Base-by-base conservation (phyloP, 306 rosid species). In the Vigna unguiculata region DNA sequence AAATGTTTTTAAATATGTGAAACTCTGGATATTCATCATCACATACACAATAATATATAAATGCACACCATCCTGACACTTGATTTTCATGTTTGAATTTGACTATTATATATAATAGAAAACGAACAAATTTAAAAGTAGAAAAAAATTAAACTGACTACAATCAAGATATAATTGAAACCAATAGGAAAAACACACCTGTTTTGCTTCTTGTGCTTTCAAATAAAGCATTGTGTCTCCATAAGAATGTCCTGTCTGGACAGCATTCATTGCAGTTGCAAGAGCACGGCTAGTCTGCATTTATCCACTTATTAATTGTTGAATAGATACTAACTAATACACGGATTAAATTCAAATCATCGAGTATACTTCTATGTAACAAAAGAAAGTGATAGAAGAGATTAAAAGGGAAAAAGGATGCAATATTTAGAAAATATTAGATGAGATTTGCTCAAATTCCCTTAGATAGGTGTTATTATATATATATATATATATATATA, bases 181-280 rank as follows among this genome's bases (percentile, higher is more conserved):
- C 45, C 9, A 74, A 69, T 47, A 60, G 76, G 60, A 85, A 41
- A 10, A 55, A 70, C 74, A 63, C 86, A 96, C 99, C 91, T 82
- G 93, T 73, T 91, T 88, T 6, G 89, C 85, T 78, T 91, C 80
- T 16, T 74, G 64, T 66, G 96, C 99, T 79, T 91, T 92, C 77
- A 28, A 67, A 25, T 84, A 82, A 77, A 96, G 98, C 93, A 91
- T 96, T 43, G 86, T 54, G 66, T 96, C 99, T 70, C 97, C 99
- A 83, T 84, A 92, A 48, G 98, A 80, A 85, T 96, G 97, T 82
- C 87, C 88, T 40, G 99, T 96, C 65, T 88, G 98, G 51, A 87
- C 87, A 81, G 78, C 88, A 79, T 96, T 96, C 73, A 96, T 69
- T 46, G 96, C 88, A 79, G 86, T 79, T 79, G 98, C 97, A 63